Conservation (phyloP, 371 early-diverging fungal genomes). For the Zancudomyces culisetae region DNA sequence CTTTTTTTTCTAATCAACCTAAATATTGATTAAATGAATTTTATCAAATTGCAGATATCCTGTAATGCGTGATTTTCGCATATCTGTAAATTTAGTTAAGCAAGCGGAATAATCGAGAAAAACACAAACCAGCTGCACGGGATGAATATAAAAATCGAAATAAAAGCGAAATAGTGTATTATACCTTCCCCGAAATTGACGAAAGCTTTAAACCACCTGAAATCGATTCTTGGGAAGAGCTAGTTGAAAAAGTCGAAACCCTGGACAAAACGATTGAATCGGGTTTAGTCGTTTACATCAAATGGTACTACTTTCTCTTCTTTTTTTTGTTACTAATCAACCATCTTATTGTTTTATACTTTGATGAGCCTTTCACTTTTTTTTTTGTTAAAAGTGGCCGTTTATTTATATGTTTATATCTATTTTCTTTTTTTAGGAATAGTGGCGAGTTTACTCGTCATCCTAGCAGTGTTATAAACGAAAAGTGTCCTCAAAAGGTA, state of each 20-base stretch:
- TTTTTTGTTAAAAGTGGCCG: neutral
- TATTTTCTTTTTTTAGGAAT: too few relatives aligned
- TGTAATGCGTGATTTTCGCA: neutral
- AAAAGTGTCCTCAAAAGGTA: conserved; percentile 16
- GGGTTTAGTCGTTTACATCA: conserved; percentile 10
- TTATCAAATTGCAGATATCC: neutral
- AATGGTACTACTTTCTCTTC: conserved; percentile 4
- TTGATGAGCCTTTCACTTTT: neutral
- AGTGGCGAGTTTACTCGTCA: conserved; percentile 11
- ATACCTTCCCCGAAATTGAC: neutral
- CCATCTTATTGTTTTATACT: neutral
- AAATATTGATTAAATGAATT: too few relatives aligned
- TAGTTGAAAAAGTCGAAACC: conserved; percentile 10
- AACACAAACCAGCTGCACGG: too few relatives aligned
- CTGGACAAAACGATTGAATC: conserved; percentile 9
- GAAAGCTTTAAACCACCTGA: conserved; percentile 4
- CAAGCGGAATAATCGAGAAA: too few relatives aligned
- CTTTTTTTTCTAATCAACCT: too few relatives aligned
- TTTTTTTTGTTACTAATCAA: neutral
- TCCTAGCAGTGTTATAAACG: conserved; percentile 7
- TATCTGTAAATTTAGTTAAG: neutral
- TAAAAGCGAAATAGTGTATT: neutral
- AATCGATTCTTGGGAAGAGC: conserved; percentile 15
- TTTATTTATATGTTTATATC: neutral
- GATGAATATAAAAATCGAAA: too few relatives aligned